These are phyloP conservation scores for Prinsepia uniflora DNA, from an alignment of 306 rosid genomes.

Conservation along the genomic window DNA sequence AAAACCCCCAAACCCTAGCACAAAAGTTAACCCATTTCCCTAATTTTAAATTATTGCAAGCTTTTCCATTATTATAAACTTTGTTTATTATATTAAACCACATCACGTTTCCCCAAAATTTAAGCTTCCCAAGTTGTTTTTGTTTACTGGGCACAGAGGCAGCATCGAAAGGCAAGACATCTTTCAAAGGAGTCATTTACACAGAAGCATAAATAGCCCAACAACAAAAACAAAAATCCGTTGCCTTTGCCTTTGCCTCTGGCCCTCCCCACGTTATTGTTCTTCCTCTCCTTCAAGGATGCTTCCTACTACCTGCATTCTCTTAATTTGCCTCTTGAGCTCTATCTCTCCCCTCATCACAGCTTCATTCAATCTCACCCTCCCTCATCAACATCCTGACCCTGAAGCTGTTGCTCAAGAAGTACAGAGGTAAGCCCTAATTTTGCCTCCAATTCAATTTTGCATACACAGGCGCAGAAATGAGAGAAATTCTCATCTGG, in stretches of 20 bases:
- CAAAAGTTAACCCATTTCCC: slow-evolving; percentile 9
- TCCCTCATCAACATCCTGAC: slow-evolving; percentile 77
- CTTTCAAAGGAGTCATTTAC: slow-evolving; percentile 19
- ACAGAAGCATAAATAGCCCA: neutral
- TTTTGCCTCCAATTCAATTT: neutral
- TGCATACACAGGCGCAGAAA: neutral
- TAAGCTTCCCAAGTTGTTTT: slow-evolving; percentile 21
- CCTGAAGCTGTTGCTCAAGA: slow-evolving; percentile 75
- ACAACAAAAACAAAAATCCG: slow-evolving; percentile 4
- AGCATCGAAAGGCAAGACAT: slow-evolving; percentile 36
- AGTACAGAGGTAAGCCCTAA: slow-evolving; percentile 57
- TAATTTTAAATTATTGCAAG: slow-evolving; percentile 4
- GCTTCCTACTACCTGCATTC: slow-evolving; percentile 60
- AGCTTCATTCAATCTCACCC: slow-evolving; percentile 59
- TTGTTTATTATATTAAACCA: slow-evolving; percentile 38
- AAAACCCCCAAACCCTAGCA: slow-evolving; percentile 35
- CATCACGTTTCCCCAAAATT: slow-evolving; percentile 36
- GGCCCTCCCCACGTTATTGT: slow-evolving; percentile 24
- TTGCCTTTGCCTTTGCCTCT: neutral
- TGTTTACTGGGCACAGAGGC: neutral
- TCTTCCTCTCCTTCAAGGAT: slow-evolving; percentile 36
- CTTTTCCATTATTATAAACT: slow-evolving; percentile 5
- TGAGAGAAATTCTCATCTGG: slow-evolving; percentile 2
- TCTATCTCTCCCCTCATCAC: slow-evolving; percentile 35
- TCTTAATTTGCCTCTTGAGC: slow-evolving; percentile 51